Conservation (phyloP, 805 yeast genomes). For the Yarrowia hollandica region DNA sequence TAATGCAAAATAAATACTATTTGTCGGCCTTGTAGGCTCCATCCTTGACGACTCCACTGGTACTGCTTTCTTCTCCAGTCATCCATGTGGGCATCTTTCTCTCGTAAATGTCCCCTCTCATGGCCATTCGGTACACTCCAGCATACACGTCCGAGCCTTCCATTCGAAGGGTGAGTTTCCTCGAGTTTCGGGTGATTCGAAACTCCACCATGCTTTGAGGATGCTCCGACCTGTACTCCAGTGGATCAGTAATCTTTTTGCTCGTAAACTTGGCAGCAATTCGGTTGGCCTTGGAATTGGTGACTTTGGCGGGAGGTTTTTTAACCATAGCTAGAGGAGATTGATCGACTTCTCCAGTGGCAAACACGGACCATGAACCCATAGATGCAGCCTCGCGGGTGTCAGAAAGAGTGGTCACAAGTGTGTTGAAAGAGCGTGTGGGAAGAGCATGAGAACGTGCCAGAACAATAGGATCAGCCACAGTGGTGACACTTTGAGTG, state of each 20-base stretch:
- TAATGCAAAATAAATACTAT: not conserved
- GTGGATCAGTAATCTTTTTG: not conserved
- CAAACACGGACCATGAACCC: slow-evolving; percentile 73
- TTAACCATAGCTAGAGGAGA: slow-evolving; percentile 47
- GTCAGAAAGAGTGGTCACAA: slow-evolving; percentile 59
- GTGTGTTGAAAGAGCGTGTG: slow-evolving; percentile 52
- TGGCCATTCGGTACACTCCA: slow-evolving; percentile 70
- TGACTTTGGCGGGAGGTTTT: not conserved
- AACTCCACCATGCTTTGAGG: slow-evolving; percentile 33
- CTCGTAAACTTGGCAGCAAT: slow-evolving; percentile 3
- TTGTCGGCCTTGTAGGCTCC: slow-evolving; percentile 37
- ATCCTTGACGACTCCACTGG: slow-evolving; percentile 50
- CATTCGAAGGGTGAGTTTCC: slow-evolving; percentile 43
- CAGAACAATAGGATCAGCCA: slow-evolving; percentile 48
- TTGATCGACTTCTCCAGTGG: slow-evolving; percentile 63
- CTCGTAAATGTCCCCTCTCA: slow-evolving; percentile 51
- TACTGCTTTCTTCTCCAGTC: slow-evolving; percentile 68
- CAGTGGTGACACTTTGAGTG: slow-evolving; percentile 52
- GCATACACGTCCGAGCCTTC: slow-evolving; percentile 74
- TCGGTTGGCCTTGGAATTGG: slow-evolving; percentile 5
- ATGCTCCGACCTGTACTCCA: slow-evolving; percentile 27
- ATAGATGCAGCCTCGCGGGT: slow-evolving; percentile 61
- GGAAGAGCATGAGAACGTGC: slow-evolving; percentile 43
- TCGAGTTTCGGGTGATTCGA: slow-evolving; percentile 28
- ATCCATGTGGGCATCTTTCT: slow-evolving; percentile 70